These are phyloP conservation scores for Scheffersomyces quercinus DNA, from an alignment of 1,139 yeast genomes.

Conservation along the genomic window DNA sequence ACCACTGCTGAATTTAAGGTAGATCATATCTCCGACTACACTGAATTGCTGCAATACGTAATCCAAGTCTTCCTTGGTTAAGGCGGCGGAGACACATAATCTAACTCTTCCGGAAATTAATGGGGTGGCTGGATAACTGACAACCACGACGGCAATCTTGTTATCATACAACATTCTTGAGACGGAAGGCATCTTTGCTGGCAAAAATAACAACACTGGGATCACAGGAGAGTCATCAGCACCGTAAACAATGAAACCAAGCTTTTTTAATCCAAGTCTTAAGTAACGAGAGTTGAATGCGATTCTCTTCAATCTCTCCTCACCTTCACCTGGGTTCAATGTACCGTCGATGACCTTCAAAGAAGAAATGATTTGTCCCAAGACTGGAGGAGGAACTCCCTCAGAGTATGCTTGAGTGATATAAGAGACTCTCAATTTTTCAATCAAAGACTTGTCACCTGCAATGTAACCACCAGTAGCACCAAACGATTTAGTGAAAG, in stretches of 20 bases:
- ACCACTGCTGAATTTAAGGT: constrained; percentile 77
- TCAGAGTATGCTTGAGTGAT: constrained; percentile 80
- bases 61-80: constrained; percentile 93
- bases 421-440: constrained; percentile 70
- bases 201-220: constrained; percentile 83
- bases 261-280: constrained; percentile 82
- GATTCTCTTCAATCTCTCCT: constrained; percentile 84
- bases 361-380: constrained; percentile 84
- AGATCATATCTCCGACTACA: constrained; percentile 76
- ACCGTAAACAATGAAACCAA: constrained; percentile 93
- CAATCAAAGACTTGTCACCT: constrained; percentile 66
- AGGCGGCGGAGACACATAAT: constrained; percentile 87
- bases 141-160: constrained; percentile 92
- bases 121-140: constrained; percentile 98
- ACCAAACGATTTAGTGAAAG: constrained; percentile 95
- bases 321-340: constrained; percentile 89
- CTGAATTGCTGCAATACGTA: constrained; percentile 68
- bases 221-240: constrained; percentile 96
- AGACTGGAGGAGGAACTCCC: constrained; percentile 85
- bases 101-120: constrained; percentile 87
- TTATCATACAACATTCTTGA: constrained; percentile 77
- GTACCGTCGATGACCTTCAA: constrained; percentile 78
- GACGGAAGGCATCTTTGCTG: constrained; percentile 92
- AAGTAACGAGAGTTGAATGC: constrained; percentile 95
- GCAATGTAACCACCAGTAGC: constrained; percentile 98